Conservation (phyloP, 768 basidiomycete genomes). For the Lactarius hatsudake region DNA sequence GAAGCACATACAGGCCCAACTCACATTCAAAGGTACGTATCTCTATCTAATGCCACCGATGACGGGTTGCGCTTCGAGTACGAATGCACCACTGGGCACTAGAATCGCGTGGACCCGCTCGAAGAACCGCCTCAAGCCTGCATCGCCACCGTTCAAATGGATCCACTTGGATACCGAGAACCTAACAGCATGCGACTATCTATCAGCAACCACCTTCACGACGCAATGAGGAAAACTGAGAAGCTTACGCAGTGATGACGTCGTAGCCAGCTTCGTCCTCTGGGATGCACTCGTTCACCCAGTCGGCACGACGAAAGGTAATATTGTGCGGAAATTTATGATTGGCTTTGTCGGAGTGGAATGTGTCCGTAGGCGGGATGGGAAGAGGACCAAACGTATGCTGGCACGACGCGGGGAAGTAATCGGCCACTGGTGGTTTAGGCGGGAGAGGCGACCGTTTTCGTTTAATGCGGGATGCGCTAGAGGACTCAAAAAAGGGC, state of each 20-base stretch:
- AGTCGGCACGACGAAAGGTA: slow-evolving; percentile 68
- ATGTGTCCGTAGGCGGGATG: slow-evolving; percentile 45
- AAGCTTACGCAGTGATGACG: slow-evolving; percentile 72
- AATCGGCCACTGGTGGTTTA: slow-evolving; percentile 34
- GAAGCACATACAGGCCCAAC: background rate
- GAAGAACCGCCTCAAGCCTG: slow-evolving; percentile 69
- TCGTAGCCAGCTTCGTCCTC: slow-evolving; percentile 59
- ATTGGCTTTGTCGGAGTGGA: slow-evolving; percentile 28
- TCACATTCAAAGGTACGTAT: no score
- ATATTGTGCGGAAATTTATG: slow-evolving; percentile 75
- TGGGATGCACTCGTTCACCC: slow-evolving; percentile 45
- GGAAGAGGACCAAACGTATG: slow-evolving; percentile 75
- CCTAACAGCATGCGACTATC: slow-evolving; percentile 39
- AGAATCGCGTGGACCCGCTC: slow-evolving; percentile 55
- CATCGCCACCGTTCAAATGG: slow-evolving; percentile 78
- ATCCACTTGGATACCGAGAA: slow-evolving; percentile 93
- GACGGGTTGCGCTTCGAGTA: slow-evolving; percentile 74
- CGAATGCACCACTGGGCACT: slow-evolving; percentile 60
- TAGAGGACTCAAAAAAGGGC: slow-evolving; percentile 34
- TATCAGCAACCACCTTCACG: background rate
- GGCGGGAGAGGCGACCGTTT: slow-evolving; percentile 12
- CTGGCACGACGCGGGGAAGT: slow-evolving; percentile 78
- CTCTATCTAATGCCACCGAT: no score
- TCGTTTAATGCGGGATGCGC: slow-evolving; percentile 21
- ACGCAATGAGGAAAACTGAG: background rate